Conservation (phyloP, 2,329 filamentous ascomycete species). For the Blastomyces percursus region DNA sequence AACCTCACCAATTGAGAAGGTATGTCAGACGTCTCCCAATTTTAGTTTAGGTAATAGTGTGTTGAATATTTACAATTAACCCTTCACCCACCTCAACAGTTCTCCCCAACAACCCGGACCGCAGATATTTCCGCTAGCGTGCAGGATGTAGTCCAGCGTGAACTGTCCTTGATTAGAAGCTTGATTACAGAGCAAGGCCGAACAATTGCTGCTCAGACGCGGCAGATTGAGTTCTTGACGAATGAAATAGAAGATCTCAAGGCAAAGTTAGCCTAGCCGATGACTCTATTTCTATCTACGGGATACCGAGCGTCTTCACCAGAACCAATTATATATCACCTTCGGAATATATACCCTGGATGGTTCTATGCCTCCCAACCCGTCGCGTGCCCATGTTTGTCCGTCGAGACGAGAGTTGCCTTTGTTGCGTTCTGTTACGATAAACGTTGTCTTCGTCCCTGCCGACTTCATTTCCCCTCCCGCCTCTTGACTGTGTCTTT, state of each 20-base stretch:
- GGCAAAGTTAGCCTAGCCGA: slow-evolving; percentile 39
- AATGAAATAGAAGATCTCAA: slow-evolving; percentile 71
- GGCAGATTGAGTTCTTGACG: slow-evolving; percentile 60
- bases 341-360: neutral
- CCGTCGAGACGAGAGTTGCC: neutral
- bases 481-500: neutral
- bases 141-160: slow-evolving; percentile 49
- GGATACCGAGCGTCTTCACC: neutral
- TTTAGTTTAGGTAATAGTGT: neutral
- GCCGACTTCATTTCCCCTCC: neutral
- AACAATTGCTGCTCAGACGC: slow-evolving; percentile 64
- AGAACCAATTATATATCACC: neutral
- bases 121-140: slow-evolving; percentile 20
- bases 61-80: neutral
- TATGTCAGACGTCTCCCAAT: neutral
- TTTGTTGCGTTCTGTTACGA: neutral
- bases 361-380: neutral
- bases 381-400: neutral
- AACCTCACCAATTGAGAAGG: slow-evolving; percentile 6
- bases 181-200: slow-evolving; percentile 66
- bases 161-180: slow-evolving; percentile 65
- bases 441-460: neutral
- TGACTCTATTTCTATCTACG: neutral
- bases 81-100: neutral
- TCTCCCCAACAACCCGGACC: neutral